phyloP scores from a whole-genome alignment of 306 rosid genomes.

The Vicia villosa region DNA sequence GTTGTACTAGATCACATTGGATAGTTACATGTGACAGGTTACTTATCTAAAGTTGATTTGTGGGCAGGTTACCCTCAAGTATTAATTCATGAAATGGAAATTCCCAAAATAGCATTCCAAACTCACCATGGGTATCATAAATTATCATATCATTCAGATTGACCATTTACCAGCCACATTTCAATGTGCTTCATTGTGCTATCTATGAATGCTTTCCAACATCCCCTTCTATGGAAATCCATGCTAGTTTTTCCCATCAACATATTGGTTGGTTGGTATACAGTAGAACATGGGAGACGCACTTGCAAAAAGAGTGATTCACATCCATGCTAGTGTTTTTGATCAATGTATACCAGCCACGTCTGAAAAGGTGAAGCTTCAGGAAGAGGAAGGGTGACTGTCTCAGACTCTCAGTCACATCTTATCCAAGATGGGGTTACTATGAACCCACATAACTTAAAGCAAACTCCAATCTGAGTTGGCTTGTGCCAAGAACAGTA shows the following conservation, averaged over 20 bases:
- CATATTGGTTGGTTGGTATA: neutral
- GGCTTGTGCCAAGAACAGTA: neutral
- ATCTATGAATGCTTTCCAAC: neutral
- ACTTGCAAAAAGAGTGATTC: neutral
- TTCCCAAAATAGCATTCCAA: neutral
- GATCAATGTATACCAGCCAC: too few species aligned
- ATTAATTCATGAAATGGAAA: neutral
- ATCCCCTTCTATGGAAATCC: neutral
- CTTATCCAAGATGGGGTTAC: neutral
- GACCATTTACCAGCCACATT: neutral
- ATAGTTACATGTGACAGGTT: neutral
- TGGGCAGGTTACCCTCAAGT: neutral
- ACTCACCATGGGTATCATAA: neutral
- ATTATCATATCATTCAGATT: neutral
- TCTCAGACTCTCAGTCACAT: neutral
- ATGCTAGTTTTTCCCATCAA: neutral
- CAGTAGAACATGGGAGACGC: neutral
- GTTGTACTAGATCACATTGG: neutral
- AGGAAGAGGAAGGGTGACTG: constrained; percentile 5
- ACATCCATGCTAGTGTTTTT: too few species aligned
- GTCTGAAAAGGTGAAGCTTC: neutral
- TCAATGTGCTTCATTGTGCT: neutral
- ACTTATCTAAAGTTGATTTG: neutral
- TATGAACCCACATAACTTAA: neutral
- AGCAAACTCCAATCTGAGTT: neutral